Conservation (phyloP, 306 rosid species). For the Mimosa pudica region DNA sequence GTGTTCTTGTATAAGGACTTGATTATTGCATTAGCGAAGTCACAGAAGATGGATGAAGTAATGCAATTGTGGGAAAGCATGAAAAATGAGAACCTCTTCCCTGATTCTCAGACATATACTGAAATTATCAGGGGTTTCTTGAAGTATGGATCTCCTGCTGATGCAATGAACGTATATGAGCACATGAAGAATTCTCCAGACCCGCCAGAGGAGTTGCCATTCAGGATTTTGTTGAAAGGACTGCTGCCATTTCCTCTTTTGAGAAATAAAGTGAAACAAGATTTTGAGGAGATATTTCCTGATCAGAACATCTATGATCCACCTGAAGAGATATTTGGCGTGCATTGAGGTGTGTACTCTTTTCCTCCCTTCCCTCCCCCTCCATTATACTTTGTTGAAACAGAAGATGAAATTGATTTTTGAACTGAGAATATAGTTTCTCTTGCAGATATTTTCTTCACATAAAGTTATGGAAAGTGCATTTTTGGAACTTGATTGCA, state of each 20-base stretch:
- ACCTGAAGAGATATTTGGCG: constrained; percentile 88
- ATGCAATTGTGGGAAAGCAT: constrained; percentile 77
- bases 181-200: constrained; percentile 97
- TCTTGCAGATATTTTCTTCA: background rate
- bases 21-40: constrained; percentile 71
- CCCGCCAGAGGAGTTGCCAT: constrained; percentile 90
- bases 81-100: constrained; percentile 69
- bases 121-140: constrained; percentile 94
- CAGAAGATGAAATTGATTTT: background rate
- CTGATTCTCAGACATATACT: constrained; percentile 83
- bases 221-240: constrained; percentile 90
- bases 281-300: constrained; percentile 94
- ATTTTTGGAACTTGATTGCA: too few species aligned
- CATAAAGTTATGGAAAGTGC: background rate
- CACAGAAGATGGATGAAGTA: constrained; percentile 79
- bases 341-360: constrained; percentile 56
- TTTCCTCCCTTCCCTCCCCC: background rate
- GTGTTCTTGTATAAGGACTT: constrained; percentile 75
- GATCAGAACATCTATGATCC: constrained; percentile 83
- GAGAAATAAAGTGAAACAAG: constrained; percentile 93
- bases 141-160: constrained; percentile 82
- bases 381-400: constrained; percentile 5
- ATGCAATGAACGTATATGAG: constrained; percentile 90
- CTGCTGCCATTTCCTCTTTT: constrained; percentile 89
- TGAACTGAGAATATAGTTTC: background rate